Evolutionary conservation across 257 asterid species (phyloP).

Genomic region (Dorcoceras hygrometricum): DNA sequence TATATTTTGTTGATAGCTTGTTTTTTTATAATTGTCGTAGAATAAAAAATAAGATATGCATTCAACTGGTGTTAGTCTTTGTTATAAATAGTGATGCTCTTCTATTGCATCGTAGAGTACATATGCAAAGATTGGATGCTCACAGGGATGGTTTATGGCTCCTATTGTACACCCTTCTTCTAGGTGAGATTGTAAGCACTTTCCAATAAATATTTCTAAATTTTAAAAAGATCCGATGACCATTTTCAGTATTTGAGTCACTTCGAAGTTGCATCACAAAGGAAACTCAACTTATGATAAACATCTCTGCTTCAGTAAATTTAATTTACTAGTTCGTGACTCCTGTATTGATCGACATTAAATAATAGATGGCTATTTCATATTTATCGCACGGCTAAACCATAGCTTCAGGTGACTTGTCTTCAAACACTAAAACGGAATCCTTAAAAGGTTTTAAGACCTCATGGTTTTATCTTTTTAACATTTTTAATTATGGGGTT

Average conservation of each 20-base stretch:
- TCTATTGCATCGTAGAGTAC: slow-evolving; percentile 45
- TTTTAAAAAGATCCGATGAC: not conserved
- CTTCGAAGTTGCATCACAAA: not conserved
- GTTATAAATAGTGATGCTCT: slow-evolving; percentile 23
- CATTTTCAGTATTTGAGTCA: not conserved
- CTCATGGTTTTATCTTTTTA: not conserved
- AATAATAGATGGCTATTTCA: too few relatives aligned
- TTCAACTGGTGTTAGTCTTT: slow-evolving; percentile 13
- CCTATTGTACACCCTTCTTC: slow-evolving; percentile 70
- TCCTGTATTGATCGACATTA: not conserved
- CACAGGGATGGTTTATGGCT: slow-evolving; percentile 89
- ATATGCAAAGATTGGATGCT: slow-evolving; percentile 82
- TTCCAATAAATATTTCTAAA: not conserved
- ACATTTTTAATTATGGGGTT: too few relatives aligned
- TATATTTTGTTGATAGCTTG: not conserved
- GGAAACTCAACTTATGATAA: not conserved
- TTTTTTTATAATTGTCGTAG: not conserved
- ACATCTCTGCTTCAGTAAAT: not conserved
- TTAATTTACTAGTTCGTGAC: not conserved
- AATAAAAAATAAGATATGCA: not conserved
- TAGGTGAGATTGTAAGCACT: slow-evolving; percentile 35
- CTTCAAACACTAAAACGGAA: not conserved
- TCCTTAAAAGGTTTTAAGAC: not conserved
- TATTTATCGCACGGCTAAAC: not conserved
- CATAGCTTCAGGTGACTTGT: not conserved